A percentile compares a stretch with the other conserved stretches of the same genome.
phyloP scores from a whole-genome alignment of 257 asterid species.

The Paulownia fortunei region DNA sequence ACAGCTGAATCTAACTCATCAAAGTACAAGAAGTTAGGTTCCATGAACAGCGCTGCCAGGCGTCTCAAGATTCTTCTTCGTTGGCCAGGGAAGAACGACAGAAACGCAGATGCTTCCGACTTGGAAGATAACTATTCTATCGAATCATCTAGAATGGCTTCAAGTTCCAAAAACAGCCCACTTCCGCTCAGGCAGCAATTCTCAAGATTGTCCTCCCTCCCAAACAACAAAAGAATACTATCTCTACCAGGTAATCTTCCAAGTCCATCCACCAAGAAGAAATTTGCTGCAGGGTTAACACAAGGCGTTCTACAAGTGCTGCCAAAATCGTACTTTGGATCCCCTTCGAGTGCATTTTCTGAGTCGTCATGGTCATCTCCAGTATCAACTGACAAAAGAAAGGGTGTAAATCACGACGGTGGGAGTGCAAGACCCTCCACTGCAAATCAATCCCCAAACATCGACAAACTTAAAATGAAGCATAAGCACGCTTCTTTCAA shows the following conservation, averaged over 20 bases:
- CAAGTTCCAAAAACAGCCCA: slow-evolving; percentile 46
- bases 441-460: slow-evolving; percentile 38
- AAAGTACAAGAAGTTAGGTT: slow-evolving; percentile 39
- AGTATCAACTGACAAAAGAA: slow-evolving; percentile 35
- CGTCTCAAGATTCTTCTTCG: slow-evolving; percentile 63
- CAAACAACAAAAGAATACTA: slow-evolving; percentile 56
- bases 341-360: slow-evolving; percentile 61
- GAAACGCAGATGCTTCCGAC: slow-evolving; percentile 18
- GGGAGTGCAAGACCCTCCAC: slow-evolving; percentile 31
- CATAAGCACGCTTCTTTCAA: slow-evolving; percentile 59
- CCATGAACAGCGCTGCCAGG: slow-evolving; percentile 47
- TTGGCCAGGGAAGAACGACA: slow-evolving; percentile 47
- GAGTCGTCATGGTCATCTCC: slow-evolving; percentile 70
- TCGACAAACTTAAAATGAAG: slow-evolving; percentile 44
- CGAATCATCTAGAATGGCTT: slow-evolving; percentile 32
- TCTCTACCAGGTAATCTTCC: slow-evolving; percentile 44
- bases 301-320: slow-evolving; percentile 65
- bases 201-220: slow-evolving; percentile 51
- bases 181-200: slow-evolving; percentile 71
- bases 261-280: slow-evolving; percentile 67
- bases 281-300: slow-evolving; percentile 55
- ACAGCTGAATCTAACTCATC: slow-evolving; percentile 37
- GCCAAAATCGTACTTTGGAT: slow-evolving; percentile 49
- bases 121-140: slow-evolving; percentile 48
- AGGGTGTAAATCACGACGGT: slow-evolving; percentile 17